These are phyloP conservation scores for Rhizopus stolonifer DNA, from an alignment of 371 early-diverging fungal genomes.

Conservation along the genomic window DNA sequence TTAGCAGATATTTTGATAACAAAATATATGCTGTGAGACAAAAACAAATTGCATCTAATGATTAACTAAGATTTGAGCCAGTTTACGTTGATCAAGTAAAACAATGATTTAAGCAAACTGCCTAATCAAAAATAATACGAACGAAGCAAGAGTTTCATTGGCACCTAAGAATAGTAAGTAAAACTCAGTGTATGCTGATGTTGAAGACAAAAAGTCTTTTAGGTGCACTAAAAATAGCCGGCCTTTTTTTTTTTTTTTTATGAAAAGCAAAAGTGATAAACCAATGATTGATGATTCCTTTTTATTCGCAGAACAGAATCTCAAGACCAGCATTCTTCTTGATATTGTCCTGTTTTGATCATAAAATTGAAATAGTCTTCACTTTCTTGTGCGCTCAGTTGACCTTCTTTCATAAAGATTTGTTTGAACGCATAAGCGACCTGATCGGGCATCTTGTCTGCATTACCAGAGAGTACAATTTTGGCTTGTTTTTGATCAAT, in stretches of 20 bases:
- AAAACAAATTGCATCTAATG: too few species aligned
- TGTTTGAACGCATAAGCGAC: conserved; percentile 73
- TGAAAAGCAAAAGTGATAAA: conserved; percentile 43
- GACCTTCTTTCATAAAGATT: conserved; percentile 59
- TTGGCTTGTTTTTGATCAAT: conserved; percentile 59
- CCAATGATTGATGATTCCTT: not conserved
- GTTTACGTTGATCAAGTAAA: too few species aligned
- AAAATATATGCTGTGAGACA: too few species aligned
- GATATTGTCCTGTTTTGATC: conserved; percentile 71
- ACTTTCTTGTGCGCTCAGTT: conserved; percentile 60
- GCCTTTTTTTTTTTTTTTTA: conserved; percentile 36
- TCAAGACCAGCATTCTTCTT: conserved; percentile 87
- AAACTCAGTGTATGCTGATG: too few species aligned
- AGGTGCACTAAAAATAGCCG: too few species aligned
- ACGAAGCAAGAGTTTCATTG: too few species aligned
- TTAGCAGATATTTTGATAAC: too few species aligned
- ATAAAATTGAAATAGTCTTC: conserved; percentile 56
- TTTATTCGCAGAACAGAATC: not conserved
- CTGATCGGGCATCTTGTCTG: conserved; percentile 82
- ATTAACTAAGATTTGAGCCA: too few species aligned
- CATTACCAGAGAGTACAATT: conserved; percentile 75
- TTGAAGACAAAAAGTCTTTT: too few species aligned
- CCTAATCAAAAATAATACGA: too few species aligned
- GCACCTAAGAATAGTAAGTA: too few species aligned
- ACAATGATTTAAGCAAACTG: too few species aligned